Evolutionary conservation across 805 yeast species (phyloP).

Genomic region (Candida morakotiae): DNA sequence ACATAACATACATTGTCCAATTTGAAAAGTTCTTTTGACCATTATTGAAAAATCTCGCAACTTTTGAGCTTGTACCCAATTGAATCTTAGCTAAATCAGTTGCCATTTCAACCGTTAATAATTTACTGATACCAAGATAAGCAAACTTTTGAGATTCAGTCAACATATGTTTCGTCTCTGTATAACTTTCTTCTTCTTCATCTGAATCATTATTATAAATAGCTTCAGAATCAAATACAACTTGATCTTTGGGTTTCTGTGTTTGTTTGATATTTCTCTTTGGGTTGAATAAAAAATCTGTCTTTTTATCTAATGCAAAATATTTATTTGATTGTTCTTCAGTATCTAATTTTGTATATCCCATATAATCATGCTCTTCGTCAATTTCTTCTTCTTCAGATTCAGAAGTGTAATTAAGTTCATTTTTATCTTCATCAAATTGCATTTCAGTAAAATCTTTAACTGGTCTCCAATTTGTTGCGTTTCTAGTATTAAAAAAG

Average conservation of each 20-base stretch:
- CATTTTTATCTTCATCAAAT: conserved; percentile 78
- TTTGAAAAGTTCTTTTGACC: conserved; percentile 76
- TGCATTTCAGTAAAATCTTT: conserved; percentile 74
- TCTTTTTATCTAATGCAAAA: conserved; percentile 44
- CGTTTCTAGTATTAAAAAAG: conserved; percentile 31
- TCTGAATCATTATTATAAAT: conserved; percentile 25
- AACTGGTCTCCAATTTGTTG: conserved; percentile 78
- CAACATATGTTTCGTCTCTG: conserved; percentile 75
- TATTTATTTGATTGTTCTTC: conserved; percentile 82
- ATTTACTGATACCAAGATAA: conserved; percentile 78
- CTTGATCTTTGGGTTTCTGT: conserved; percentile 19
- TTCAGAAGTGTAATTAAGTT: conserved; percentile 41
- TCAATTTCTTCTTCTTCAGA: conserved; percentile 23
- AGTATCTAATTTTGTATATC: conserved; percentile 85
- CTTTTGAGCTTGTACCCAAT: conserved; percentile 46
- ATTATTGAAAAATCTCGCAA: conserved; percentile 55
- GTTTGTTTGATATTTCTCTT: conserved; percentile 13
- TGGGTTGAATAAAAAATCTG: conserved; percentile 46
- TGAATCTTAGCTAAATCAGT: conserved; percentile 64
- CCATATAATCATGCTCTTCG: conserved; percentile 41
- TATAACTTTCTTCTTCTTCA: conserved; percentile 57
- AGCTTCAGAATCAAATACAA: conserved; percentile 3
- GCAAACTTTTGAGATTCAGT: conserved; percentile 86
- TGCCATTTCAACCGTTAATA: conserved; percentile 77
- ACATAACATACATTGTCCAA: conserved; percentile 77